These are phyloP conservation scores for Cajanus cajan DNA, from an alignment of 306 rosid genomes.

Conservation along the genomic window DNA sequence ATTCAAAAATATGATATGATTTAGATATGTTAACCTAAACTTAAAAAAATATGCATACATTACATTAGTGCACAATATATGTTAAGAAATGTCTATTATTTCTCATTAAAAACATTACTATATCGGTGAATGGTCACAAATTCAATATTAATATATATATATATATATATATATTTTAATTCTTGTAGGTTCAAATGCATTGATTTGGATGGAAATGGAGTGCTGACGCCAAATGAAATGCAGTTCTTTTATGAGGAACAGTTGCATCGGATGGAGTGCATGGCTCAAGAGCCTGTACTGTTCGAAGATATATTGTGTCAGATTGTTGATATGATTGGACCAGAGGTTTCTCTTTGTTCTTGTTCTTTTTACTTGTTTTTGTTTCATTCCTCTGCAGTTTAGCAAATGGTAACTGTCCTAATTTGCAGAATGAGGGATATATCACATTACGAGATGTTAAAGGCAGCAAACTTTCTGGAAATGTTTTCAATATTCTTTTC, in stretches of 20 bases:
- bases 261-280: conserved; percentile 99
- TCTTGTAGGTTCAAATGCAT: conserved; percentile 90
- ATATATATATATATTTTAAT: not conserved
- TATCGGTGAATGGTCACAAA: too few species aligned
- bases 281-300: conserved; percentile 99
- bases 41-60: too few species aligned
- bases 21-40: too few species aligned
- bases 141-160: too few species aligned
- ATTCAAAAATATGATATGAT: too few species aligned
- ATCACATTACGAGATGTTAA: conserved; percentile 77
- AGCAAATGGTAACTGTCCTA: conserved; percentile 23
- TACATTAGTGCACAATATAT: too few species aligned
- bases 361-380: not conserved
- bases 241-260: conserved; percentile 99
- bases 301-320: conserved; percentile 98
- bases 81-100: too few species aligned
- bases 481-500: conserved; percentile 93
- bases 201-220: conserved; percentile 97
- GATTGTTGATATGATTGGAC: conserved; percentile 95
- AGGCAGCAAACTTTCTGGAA: conserved; percentile 93
- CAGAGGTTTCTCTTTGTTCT: conserved; percentile 70
- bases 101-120: too few species aligned
- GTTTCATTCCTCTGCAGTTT: conserved; percentile 26
- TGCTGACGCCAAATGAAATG: conserved; percentile 88
- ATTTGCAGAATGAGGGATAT: conserved; percentile 74